phyloP scores from a whole-genome alignment of 805 yeast species.

The Candida pseudofarinosa region DNA sequence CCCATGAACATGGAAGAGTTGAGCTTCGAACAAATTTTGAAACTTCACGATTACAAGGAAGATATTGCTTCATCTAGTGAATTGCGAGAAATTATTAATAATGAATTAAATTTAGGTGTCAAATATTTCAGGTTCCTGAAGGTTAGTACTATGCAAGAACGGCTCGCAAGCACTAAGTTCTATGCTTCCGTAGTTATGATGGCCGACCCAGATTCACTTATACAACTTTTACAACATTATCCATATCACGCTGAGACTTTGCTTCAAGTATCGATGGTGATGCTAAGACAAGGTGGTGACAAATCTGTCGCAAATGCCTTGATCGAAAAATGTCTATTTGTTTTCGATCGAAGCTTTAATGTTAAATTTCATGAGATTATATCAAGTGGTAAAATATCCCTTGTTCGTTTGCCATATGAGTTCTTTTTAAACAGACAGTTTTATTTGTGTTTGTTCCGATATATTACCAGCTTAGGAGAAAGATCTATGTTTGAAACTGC shows the following conservation, averaged over 20 bases:
- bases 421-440: constrained; percentile 72
- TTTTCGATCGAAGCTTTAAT: constrained; percentile 71
- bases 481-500: constrained; percentile 79
- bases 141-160: constrained; percentile 21
- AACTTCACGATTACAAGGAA: constrained; percentile 31
- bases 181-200: constrained; percentile 62
- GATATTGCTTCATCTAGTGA: constrained; percentile 23
- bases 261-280: constrained; percentile 71
- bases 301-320: constrained; percentile 68
- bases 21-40: constrained; percentile 32
- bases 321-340: constrained; percentile 72
- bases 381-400: constrained; percentile 47
- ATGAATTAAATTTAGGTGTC: constrained; percentile 40
- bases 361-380: constrained; percentile 47
- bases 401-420: constrained; percentile 71
- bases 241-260: constrained; percentile 79
- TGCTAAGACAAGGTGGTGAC: constrained; percentile 71
- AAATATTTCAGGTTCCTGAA: constrained; percentile 56
- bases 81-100: constrained; percentile 26
- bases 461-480: constrained; percentile 65
- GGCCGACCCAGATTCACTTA: constrained; percentile 76
- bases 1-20: constrained; percentile 61
- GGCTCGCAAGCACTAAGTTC: constrained; percentile 46
- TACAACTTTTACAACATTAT: constrained; percentile 50
- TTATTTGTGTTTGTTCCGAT: constrained; percentile 68